Evolutionary conservation across 176 grass and related monocot species (phyloP).

Genomic region (Sorghum bicolor): Sorghum_bicolor_NCBIv3 NC_012878.2:46339001-46339500

Average conservation of each 20-base stretch:
- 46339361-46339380: constrained; percentile 13
- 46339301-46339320: background rate
- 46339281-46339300: background rate
- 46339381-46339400: background rate
- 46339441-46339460: background rate
- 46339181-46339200: constrained; percentile 65
- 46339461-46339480: background rate
- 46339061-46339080: background rate
- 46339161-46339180: constrained; percentile 81
- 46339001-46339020: constrained; percentile 1
- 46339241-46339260: background rate
- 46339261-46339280: background rate
- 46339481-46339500: background rate
- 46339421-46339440: background rate
- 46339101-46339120: constrained; percentile 6
- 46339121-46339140: constrained; percentile 6
- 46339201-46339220: constrained; percentile 63
- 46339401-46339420: background rate
- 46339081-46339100: background rate
- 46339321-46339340: background rate
- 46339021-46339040: background rate
- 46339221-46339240: constrained; percentile 3
- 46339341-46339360: background rate
- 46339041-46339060: background rate
- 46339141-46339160: constrained; percentile 42